phyloP scores from a whole-genome alignment of 768 basidiomycete species.

The Multifurca ochricompacta region DNA sequence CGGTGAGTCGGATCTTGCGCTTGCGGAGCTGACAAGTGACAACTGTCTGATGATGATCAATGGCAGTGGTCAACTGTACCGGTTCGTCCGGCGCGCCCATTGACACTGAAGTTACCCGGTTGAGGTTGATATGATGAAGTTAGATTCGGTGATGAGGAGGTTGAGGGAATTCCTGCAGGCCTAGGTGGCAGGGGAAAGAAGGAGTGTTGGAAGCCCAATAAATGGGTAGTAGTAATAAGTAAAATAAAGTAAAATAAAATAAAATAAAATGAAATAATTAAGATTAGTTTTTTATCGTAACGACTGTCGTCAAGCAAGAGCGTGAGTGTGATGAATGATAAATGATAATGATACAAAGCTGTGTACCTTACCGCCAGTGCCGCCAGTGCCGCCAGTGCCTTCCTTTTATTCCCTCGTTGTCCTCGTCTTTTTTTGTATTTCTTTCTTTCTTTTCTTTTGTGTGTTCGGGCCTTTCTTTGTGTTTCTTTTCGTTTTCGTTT shows the following conservation, averaged over 20 bases:
- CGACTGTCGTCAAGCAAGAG: too few species aligned
- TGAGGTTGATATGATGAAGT: background rate
- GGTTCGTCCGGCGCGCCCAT: background rate
- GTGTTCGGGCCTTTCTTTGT: too few species aligned
- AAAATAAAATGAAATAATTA: too few species aligned
- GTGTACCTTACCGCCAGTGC: too few species aligned
- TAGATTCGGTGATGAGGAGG: background rate
- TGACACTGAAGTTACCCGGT: background rate
- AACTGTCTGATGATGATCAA: constrained; percentile 2
- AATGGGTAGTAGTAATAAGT: too few species aligned
- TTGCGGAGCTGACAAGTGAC: background rate
- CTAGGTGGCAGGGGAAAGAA: background rate
- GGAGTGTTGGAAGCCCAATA: too few species aligned
- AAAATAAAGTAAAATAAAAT: too few species aligned
- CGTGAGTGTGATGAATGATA: too few species aligned
- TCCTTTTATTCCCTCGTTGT: constrained; percentile 7
- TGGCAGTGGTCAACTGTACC: background rate
- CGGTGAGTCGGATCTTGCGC: background rate
- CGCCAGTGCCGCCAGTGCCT: too few species aligned
- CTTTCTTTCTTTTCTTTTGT: background rate
- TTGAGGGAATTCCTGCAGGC: background rate
- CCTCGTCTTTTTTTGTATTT: background rate
- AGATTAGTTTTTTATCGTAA: too few species aligned
- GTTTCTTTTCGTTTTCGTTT: background rate
- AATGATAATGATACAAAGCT: too few species aligned